Evolutionary conservation across 2,329 filamentous ascomycete genomes (phyloP).

Genomic region (Bertia moriformis): DNA sequence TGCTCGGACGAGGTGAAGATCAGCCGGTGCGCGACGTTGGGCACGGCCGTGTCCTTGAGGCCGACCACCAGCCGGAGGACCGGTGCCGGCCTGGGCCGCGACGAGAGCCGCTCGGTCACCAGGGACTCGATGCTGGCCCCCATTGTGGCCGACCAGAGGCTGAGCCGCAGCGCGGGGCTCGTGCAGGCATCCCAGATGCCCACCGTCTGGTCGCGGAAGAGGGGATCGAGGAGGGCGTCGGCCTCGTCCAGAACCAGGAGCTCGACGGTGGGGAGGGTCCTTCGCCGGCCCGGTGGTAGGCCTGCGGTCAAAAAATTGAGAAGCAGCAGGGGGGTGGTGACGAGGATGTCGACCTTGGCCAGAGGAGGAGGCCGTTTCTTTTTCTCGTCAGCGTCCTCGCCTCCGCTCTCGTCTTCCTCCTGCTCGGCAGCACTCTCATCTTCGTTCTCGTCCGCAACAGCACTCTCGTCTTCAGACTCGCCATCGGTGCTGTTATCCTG

Average conservation of each 20-base stretch:
- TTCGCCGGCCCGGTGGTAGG: constrained; percentile 26
- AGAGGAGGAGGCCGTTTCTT: constrained; percentile 24
- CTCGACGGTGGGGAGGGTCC: constrained; percentile 50
- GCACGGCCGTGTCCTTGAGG: constrained; percentile 85
- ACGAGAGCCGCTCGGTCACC: constrained; percentile 50
- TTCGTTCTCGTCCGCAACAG: constrained; percentile 17
- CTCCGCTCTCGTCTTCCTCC: constrained; percentile 10
- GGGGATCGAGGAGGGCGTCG: constrained; percentile 78
- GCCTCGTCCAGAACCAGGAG: constrained; percentile 85
- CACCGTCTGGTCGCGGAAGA: constrained; percentile 81
- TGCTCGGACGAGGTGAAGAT: constrained; percentile 84
- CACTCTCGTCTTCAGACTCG: constrained; percentile 18
- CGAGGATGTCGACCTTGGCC: constrained; percentile 64
- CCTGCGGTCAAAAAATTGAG: constrained; percentile 52
- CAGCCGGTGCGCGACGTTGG: constrained; percentile 78
- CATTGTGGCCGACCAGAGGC: constrained; percentile 95
- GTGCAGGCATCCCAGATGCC: constrained; percentile 70
- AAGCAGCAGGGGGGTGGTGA: constrained; percentile 67
- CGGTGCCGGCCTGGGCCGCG: constrained; percentile 28
- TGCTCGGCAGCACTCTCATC: constrained; percentile 14
- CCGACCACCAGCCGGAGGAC: constrained; percentile 84
- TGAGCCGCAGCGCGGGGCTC: constrained; percentile 54
- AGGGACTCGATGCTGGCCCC: constrained; percentile 79
- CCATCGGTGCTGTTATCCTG: constrained; percentile 11
- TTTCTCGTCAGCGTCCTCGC: constrained; percentile 10